Base-by-base conservation (phyloP, 2,329 filamentous ascomycete species). In the Cyanodermella asteris region DNA sequence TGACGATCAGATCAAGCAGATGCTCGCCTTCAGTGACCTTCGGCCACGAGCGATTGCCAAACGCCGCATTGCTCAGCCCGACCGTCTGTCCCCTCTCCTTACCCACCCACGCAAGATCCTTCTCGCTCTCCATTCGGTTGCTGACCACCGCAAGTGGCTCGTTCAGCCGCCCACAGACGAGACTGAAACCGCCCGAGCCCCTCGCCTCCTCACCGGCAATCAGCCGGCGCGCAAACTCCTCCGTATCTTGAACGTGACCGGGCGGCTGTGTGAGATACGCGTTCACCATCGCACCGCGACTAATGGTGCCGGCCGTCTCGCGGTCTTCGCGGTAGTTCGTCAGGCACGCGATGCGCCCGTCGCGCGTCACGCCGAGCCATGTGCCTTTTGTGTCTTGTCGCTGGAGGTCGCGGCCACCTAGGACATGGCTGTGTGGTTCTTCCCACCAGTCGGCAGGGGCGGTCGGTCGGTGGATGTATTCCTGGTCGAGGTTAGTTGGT, bases 241-340 rank as follows among this genome's bases (percentile, higher is more conserved):
- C 50, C 1, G 61, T 55, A 3, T 42, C 42, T 28, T 57, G 49
- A 9, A 39, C 29, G 22, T 38, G 38, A 4, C 44, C 39, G 3
- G 51, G 45, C 5, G 50, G 38, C 9, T 53, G 46, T 7, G 55
- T 57, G 9, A 72, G 43, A 44, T 61, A 72, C n/a, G 55, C 54
- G 31, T 62, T 68, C 15, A 66, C 61, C 20, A 72, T 67, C 6
- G 53, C 49, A 3, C 67, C 67, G 14, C 67, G 54, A 32, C 60
- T 66, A 23, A 49, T 41, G 15, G 42, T 41, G 20, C 59, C 57
- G 22, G 52, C 41, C 14, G 56, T 42, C 13, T 48, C 45, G 15
- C 42, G 37, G 20, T 57, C 47, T 40, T 71, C 66, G 19, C 63
- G 61, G 40, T 66, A 72, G 43, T 72, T 72, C 24, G 67, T 72